Percentiles rank a stretch among this genome's conserved stretches.
Evolutionary conservation across 1,284 basidiomycete species (phyloP).

Genomic region (Ustilago hordei): DNA sequence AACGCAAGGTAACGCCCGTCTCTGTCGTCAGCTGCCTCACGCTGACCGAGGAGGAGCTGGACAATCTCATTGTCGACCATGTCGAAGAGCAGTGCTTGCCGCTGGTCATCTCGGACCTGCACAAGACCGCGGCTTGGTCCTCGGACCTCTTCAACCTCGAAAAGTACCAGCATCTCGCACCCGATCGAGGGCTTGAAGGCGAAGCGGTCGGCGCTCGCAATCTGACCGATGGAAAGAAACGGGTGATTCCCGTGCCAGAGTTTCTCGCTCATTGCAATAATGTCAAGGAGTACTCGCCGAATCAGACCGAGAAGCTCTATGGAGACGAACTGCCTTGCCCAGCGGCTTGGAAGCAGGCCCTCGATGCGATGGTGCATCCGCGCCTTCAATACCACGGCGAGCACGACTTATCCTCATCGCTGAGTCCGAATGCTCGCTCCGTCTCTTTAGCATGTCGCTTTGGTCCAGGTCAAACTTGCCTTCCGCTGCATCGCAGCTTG

Average conservation of each 20-base stretch:
- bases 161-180: conserved; percentile 13
- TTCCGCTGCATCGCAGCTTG: conserved; percentile 25
- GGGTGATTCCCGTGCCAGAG: background rate
- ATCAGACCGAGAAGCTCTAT: conserved; percentile 22
- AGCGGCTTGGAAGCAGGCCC: conserved; percentile 1
- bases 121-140: conserved; percentile 22
- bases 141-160: conserved; percentile 21
- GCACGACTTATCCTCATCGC: conserved; percentile 20
- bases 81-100: conserved; percentile 32
- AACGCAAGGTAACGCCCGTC: background rate
- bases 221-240: conserved; percentile 12
- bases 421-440: conserved; percentile 2
- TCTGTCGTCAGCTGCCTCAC: conserved; percentile 21
- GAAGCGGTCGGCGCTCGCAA: conserved; percentile 9
- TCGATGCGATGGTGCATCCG: conserved; percentile 21
- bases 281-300: background rate
- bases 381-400: conserved; percentile 28
- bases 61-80: conserved; percentile 13
- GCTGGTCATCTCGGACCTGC: conserved; percentile 40
- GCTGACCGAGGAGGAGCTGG: conserved; percentile 15
- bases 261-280: conserved; percentile 23
- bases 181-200: conserved; percentile 1
- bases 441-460: conserved; percentile 19
- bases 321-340: conserved; percentile 24
- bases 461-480: conserved; percentile 27